Base-by-base conservation (phyloP, 1,284 basidiomycete species). In the Sanghuangporus weigelae region DNA sequence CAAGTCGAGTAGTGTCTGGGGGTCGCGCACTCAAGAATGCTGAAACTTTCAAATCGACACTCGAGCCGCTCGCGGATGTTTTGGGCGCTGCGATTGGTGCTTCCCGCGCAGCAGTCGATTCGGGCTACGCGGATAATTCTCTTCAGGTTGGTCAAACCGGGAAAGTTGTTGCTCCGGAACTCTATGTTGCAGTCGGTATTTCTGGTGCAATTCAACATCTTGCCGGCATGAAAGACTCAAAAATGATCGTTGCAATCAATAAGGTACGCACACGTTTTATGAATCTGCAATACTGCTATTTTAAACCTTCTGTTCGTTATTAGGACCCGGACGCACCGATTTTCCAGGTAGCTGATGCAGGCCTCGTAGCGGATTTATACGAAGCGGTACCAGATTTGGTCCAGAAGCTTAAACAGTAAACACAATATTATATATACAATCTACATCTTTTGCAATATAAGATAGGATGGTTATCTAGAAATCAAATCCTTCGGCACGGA, bases 221-320 rank as follows among this genome's bases (percentile, higher is more conserved):
- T 67, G 97, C 97, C 35, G 97, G 97, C 38, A 99, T 99, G 97
- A 99, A 99, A 77, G 97, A 99, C 75, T 95, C 93, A 19, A 99
- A 99, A 80, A 82, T 98, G 70, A 99, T 99, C 69, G 96, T 98
- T 35, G 96, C 97, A 7, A 87, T 99, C 70, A 99, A 99, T 82
- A 99, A 99, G 85, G 94, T 87, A 62, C 59, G 73, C 69, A 16
- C 3, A n/a, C 31, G 16, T 62, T 55, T 23, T 38, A 11, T 56
- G 1, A 10, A 39, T 53, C 6, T 60, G 54, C 39, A 14, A 21
- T 55, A 39, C 7, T 8, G 19, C 59, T 1, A 8, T 12, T 54
- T 21, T 35, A 16, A 19, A 35, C 49, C 16, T 44, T 62, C 60
- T 39, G 59, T 57, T 53, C 16, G 57, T 65, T 35, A 11, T 21